Evolutionary conservation across 2,329 filamentous ascomycete species (phyloP).

Genomic region (Cryphonectria japonica): DNA sequence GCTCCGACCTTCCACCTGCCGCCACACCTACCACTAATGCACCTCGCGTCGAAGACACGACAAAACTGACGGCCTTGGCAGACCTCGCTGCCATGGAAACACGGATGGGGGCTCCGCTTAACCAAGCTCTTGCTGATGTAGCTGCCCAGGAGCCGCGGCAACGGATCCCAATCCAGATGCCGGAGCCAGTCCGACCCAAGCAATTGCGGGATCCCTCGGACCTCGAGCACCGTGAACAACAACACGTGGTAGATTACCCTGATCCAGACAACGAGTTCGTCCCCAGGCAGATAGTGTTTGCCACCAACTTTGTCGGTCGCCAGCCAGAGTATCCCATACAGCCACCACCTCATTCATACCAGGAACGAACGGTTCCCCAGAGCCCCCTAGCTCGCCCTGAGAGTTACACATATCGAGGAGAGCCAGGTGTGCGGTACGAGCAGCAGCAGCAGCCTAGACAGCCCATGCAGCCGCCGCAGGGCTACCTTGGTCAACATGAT

Average conservation of each 20-base stretch:
- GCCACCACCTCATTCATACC: conserved; percentile 17
- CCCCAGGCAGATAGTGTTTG: conserved; percentile 21
- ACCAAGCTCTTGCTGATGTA: conserved; percentile 8
- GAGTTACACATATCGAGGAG: conserved; percentile 26
- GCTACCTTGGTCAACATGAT: conserved; percentile 15
- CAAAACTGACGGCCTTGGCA: conserved; percentile 19
- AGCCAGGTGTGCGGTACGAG: conserved; percentile 18
- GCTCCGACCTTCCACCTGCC: conserved; percentile 36
- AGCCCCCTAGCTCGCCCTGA: conserved; percentile 26
- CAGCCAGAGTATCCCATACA: conserved; percentile 15
- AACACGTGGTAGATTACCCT: conserved; percentile 17
- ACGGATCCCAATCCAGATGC: conserved; percentile 27
- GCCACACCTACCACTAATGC: neutral
- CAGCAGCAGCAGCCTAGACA: conserved; percentile 25
- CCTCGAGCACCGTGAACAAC: conserved; percentile 20
- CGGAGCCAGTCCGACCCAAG: conserved; percentile 28
- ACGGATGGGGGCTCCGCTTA: neutral
- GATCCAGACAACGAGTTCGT: conserved; percentile 24
- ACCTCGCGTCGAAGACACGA: conserved; percentile 15
- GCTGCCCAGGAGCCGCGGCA: conserved; percentile 15
- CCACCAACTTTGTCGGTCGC: conserved; percentile 19
- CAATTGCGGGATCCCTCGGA: conserved; percentile 26
- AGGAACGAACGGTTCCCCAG: conserved; percentile 21
- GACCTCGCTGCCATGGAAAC: conserved; percentile 14
- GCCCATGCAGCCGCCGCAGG: conserved; percentile 26